Evolutionary conservation across 805 yeast species (phyloP).

Genomic region (Candida ficus): DNA sequence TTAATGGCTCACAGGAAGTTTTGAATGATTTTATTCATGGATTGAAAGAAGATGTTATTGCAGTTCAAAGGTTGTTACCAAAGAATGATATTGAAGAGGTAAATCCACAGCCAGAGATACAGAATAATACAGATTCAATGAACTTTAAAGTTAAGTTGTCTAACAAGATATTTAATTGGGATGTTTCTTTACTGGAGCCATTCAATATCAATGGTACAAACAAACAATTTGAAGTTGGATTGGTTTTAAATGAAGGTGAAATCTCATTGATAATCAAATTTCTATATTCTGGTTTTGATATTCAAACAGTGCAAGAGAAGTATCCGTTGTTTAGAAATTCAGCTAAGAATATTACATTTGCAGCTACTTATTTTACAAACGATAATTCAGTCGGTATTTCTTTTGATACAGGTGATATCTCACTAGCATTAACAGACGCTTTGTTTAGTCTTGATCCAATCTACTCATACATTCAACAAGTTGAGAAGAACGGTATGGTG

Average conservation of each 20-base stretch:
- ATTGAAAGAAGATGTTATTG: background rate
- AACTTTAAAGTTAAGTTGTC: background rate
- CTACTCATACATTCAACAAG: background rate
- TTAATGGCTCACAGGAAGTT: background rate
- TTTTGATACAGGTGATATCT: background rate
- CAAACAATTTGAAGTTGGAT: conserved; percentile 1
- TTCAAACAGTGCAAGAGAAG: background rate
- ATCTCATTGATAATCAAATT: background rate
- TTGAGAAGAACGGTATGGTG: background rate
- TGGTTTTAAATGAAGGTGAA: background rate
- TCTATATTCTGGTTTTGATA: background rate
- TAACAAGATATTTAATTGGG: conserved; percentile 3
- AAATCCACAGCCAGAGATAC: too few species aligned
- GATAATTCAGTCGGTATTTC: background rate
- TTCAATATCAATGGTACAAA: conserved; percentile 2
- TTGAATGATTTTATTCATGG: background rate
- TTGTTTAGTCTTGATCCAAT: background rate
- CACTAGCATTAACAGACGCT: background rate
- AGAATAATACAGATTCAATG: background rate
- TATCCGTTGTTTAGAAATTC: background rate
- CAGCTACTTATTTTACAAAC: background rate
- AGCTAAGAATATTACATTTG: background rate
- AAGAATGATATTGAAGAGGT: too few species aligned
- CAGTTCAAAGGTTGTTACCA: background rate
- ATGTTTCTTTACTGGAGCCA: background rate